Evolutionary conservation across 345 rosid species (phyloP), one percentile per base, ranked within the genome.

Genomic region (Mercurialis annua): DNA sequence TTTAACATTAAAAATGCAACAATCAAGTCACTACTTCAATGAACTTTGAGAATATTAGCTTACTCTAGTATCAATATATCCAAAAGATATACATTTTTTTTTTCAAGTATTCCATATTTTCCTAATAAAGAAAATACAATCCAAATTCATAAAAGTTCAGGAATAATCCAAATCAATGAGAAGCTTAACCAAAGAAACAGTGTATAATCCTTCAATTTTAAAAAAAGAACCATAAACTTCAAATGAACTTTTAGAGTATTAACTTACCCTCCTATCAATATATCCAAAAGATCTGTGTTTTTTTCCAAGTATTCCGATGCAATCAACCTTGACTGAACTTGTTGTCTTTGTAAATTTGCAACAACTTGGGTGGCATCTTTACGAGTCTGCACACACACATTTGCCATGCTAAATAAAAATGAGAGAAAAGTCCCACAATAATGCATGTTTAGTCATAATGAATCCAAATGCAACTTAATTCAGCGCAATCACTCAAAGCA

Each of bases 301-400:
- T 86, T 83, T 75, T 92, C 99, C 65, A 94, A 77, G 82, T 89
- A 91, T 46, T 91, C 97, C 72, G 97, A 94, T 1, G 98, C 96
- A 78, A 94, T 94, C 88, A 94, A 71, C 62, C 88, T 81, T 10
- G 92, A 91, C 1, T 91, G 79, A 69, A 94, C 98, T 82, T 89
- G 99, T 50, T 92, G 99, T 75, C 99, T 78, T 76, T 92, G 99
- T 63, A 94, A 80, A 83, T 94, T 94, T 38, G 99, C 99, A 62
- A 92, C 96, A 72, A 94, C 92, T 82, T 91, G 98, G 26, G 99
- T 94, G 68, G 93, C 96, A 86, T 94, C 99, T 82, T 90, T 94
- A 62, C 97, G 83, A 5, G 99, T 76, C 99, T 94, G 85, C 77
- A 82, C 62, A 71, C 64, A 27, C 15, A 65, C 24, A 65, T 17